Conservation (phyloP, 2,329 filamentous ascomycete species). For the Aureobasidium zeae region DNA sequence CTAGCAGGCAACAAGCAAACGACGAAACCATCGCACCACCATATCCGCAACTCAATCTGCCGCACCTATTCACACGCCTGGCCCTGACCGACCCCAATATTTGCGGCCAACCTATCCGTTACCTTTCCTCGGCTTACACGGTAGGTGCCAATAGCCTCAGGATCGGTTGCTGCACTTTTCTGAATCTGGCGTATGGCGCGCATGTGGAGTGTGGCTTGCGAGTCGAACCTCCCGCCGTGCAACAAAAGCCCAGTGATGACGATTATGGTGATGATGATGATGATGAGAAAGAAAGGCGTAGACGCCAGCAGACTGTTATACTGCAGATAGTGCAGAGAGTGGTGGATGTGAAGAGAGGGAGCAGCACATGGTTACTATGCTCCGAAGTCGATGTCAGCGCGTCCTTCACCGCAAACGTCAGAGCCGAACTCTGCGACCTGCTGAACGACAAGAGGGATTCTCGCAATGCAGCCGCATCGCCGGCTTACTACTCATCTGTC, state of each 20-base stretch:
- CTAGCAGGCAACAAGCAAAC: neutral
- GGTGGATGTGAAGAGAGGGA: conserved; percentile 23
- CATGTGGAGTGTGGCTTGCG: conserved; percentile 23
- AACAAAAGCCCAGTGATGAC: neutral
- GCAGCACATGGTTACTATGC: conserved; percentile 21
- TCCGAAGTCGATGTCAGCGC: conserved; percentile 25
- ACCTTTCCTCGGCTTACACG: conserved; percentile 20
- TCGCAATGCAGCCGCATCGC: neutral
- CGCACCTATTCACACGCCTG: conserved; percentile 14
- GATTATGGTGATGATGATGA: too few relatives aligned
- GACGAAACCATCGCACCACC: neutral
- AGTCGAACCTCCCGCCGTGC: conserved; percentile 17
- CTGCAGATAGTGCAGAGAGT: conserved; percentile 24
- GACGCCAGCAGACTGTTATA: conserved; percentile 21
- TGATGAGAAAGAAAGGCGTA: too few relatives aligned
- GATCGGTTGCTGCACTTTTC: conserved; percentile 23
- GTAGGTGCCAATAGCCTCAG: conserved; percentile 18
- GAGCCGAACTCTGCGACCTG: conserved; percentile 3
- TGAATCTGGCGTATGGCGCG: conserved; percentile 24
- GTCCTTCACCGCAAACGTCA: neutral
- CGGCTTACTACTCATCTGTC: neutral
- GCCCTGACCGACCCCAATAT: conserved; percentile 24
- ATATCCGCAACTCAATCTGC: neutral
- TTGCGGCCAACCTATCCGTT: conserved; percentile 24
- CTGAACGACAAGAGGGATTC: neutral